Conservation (phyloP, 1,284 basidiomycete species). For the Papiliotrema laurentii region DNA sequence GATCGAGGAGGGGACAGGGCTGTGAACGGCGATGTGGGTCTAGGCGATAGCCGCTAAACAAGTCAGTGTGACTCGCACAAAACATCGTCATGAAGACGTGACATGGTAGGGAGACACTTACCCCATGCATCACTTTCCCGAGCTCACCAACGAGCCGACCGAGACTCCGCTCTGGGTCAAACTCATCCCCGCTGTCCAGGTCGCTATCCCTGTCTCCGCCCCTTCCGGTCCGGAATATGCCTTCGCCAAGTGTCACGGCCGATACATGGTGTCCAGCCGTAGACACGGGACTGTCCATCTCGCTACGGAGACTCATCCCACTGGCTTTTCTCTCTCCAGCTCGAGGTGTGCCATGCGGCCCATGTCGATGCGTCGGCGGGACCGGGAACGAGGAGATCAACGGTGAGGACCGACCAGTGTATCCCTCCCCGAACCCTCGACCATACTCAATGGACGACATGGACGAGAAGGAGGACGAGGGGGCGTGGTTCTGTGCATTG, state of each 20-base stretch:
- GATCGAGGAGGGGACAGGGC: slow-evolving; percentile 16
- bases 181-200: slow-evolving; percentile 65
- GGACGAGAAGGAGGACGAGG: slow-evolving; percentile 16
- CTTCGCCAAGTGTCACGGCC: slow-evolving; percentile 75
- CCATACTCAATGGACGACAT: slow-evolving; percentile 22
- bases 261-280: slow-evolving; percentile 82
- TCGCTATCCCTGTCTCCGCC: slow-evolving; percentile 50
- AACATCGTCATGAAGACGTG: not conserved
- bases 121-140: slow-evolving; percentile 38
- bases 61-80: not conserved
- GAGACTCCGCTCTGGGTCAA: slow-evolving; percentile 76
- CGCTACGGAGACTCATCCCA: slow-evolving; percentile 11
- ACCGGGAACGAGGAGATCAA: slow-evolving; percentile 5
- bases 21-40: slow-evolving; percentile 23
- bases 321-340: slow-evolving; percentile 12
- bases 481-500: slow-evolving; percentile 1
- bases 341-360: slow-evolving; percentile 8
- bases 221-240: slow-evolving; percentile 54
- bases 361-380: not conserved
- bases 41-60: slow-evolving; percentile 17
- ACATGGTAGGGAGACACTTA: slow-evolving; percentile 12
- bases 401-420: slow-evolving; percentile 4
- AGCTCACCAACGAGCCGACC: slow-evolving; percentile 53
- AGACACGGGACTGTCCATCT: slow-evolving; percentile 55
- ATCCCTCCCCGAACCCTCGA: slow-evolving; percentile 17